Base-by-base conservation (phyloP, 164 flowering plant species). In the Sedum album region DNA sequence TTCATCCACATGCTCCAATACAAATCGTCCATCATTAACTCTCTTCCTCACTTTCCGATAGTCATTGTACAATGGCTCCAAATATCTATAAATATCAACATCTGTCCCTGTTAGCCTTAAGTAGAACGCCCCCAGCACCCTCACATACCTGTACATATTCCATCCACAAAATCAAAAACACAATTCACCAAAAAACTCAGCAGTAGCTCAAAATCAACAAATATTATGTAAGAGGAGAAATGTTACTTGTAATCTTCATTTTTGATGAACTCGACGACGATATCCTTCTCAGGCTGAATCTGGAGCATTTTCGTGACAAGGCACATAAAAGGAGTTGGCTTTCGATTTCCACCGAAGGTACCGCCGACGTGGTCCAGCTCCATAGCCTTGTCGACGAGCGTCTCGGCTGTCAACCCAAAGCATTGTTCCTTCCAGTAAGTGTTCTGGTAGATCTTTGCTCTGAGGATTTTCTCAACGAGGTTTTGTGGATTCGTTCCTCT, bases 341-440 rank as follows among this genome's bases (percentile, higher is more conserved):
- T 89, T 26, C 94, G 86, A 66, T 81, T 94, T 35, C 97, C 99
- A 5, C 97, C 96, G 41, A 55, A 79, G 70, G 97, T 90, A 6
- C 99, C 96, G 8, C 97, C 99, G 55, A 94, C 73, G 69, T 94
- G 94, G 76, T 94, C 96, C 65, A 94, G 79, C 80, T 94, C 96
- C 99, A 90, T 94, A 70, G 99, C 99, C 76, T 91, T 94, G 77
- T 91, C 97, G 28, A 94, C 97, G 0, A 94, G 84, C 10, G 97
- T 94, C 76, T 91, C 99, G 2, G 99, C 99, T 0, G 99, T 94
- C 23, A 94, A 75, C 0, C 99, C 97, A 67, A 94, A 94, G 71
- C 99, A 94, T 70, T 94, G 99, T 75, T 94, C 99, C 74, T 94
- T 94, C 99, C 97, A 94, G 79, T 83, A 94, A 0, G 89, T 87